Conservation (phyloP, 1,139 yeast species). For the Arxiozyma telluris region DNA sequence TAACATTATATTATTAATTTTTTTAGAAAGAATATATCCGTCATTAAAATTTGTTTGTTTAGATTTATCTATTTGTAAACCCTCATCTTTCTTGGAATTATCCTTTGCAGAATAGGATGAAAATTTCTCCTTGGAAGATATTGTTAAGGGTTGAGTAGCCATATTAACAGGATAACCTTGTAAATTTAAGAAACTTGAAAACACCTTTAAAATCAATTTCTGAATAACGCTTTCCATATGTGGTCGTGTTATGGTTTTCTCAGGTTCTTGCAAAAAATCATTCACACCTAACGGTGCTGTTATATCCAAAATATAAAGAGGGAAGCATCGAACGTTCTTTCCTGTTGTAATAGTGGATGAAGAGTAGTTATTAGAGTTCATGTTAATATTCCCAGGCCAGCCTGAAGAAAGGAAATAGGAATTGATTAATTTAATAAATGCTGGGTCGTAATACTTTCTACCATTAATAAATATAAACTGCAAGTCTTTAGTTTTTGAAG, state of each 20-base stretch:
- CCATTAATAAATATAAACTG: slow-evolving; percentile 46
- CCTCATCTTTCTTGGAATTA: not conserved
- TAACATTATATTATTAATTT: not conserved
- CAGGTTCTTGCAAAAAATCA: slow-evolving; percentile 39
- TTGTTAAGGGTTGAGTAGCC: not conserved
- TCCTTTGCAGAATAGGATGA: not conserved
- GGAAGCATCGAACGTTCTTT: slow-evolving; percentile 31
- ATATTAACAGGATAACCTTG: slow-evolving; percentile 19
- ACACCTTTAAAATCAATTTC: slow-evolving; percentile 30
- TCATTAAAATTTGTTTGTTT: not conserved
- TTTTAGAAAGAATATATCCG: not conserved
- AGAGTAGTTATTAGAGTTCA: not conserved
- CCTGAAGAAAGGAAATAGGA: slow-evolving; percentile 24
- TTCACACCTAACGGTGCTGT: slow-evolving; percentile 28
- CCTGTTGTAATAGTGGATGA: slow-evolving; percentile 5
- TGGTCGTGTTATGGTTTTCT: slow-evolving; percentile 30
- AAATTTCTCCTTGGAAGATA: not conserved
- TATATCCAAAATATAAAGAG: slow-evolving; percentile 36
- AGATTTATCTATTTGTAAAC: not conserved
- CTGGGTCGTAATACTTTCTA: slow-evolving; percentile 27
- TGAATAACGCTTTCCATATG: slow-evolving; percentile 27
- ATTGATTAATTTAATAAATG: slow-evolving; percentile 29
- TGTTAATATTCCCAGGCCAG: slow-evolving; percentile 18
- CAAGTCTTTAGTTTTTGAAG: slow-evolving; percentile 32
- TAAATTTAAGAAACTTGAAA: slow-evolving; percentile 28